Evolutionary conservation across 176 grass and related monocot species (phyloP).

Genomic region (Avena sativa): DNA sequence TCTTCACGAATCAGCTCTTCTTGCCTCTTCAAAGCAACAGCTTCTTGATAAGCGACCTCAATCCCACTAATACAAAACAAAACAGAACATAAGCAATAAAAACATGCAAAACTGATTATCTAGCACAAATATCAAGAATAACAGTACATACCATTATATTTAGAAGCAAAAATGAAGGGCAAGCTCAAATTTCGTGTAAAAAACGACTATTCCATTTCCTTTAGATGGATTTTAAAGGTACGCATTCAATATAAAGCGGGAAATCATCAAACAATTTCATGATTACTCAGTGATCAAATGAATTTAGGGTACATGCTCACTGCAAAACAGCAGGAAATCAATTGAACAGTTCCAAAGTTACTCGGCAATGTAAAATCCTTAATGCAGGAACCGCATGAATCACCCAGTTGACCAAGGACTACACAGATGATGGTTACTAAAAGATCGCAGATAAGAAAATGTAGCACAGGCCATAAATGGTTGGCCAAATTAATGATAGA

Average conservation of each 20-base stretch:
- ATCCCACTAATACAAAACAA: slow-evolving; percentile 64
- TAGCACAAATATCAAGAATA: slow-evolving; percentile 16
- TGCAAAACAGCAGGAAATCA: slow-evolving; percentile 35
- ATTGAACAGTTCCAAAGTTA: slow-evolving; percentile 23
- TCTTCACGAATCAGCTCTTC: slow-evolving; percentile 98
- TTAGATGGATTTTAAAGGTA: slow-evolving; percentile 21
- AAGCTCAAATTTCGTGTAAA: slow-evolving; percentile 19
- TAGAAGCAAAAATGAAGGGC: slow-evolving; percentile 22
- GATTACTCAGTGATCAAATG: background rate
- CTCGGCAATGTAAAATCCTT: slow-evolving; percentile 8
- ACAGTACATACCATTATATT: slow-evolving; percentile 19
- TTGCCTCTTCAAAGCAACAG: slow-evolving; percentile 95
- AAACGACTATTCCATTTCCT: background rate
- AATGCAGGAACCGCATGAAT: slow-evolving; percentile 26
- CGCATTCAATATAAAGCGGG: background rate
- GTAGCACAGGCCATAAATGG: background rate
- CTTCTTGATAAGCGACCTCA: slow-evolving; percentile 90
- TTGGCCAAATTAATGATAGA: slow-evolving; percentile 27
- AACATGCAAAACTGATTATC: slow-evolving; percentile 14
- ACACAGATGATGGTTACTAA: slow-evolving; percentile 11
- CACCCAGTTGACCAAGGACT: slow-evolving; percentile 17
- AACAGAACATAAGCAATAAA: slow-evolving; percentile 41
- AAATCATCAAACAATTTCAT: slow-evolving; percentile 7
- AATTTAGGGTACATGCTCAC: slow-evolving; percentile 18
- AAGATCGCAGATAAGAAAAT: slow-evolving; percentile 17